Evolutionary conservation across 768 basidiomycete species (phyloP).

Genomic region (Podaxis sp.): DNA sequence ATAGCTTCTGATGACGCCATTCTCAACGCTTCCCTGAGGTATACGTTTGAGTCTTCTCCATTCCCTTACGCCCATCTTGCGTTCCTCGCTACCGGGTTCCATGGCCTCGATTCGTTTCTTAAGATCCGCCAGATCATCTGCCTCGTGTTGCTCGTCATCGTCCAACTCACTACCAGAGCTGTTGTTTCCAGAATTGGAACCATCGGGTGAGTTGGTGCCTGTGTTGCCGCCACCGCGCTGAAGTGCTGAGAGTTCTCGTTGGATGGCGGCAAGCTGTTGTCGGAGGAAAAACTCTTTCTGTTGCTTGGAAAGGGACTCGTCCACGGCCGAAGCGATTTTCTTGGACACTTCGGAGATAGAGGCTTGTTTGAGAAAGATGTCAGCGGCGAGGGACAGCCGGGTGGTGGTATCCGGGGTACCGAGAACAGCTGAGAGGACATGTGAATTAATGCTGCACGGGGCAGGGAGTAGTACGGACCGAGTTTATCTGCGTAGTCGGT

Average conservation of each 20-base stretch:
- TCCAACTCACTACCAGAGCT: conserved; percentile 55
- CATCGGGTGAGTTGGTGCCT: conserved; percentile 8
- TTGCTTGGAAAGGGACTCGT: conserved; percentile 83
- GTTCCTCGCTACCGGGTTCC: conserved; percentile 71
- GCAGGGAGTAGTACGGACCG: conserved; percentile 40
- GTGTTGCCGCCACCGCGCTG: conserved; percentile 30
- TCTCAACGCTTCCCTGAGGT: conserved; percentile 88
- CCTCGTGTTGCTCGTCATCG: conserved; percentile 79
- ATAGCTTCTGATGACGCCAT: conserved; percentile 83
- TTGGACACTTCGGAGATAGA: conserved; percentile 80
- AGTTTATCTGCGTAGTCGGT: conserved; percentile 72
- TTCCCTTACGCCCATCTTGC: conserved; percentile 80
- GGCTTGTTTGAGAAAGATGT: conserved; percentile 71
- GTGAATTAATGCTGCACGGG: neutral
- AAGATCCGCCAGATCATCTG: conserved; percentile 75
- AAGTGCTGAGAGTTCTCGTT: conserved; percentile 68
- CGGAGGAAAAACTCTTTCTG: conserved; percentile 87
- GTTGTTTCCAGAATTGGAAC: conserved; percentile 24
- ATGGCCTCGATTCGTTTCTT: conserved; percentile 74
- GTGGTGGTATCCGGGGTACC: conserved; percentile 57
- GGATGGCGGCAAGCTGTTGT: conserved; percentile 80
- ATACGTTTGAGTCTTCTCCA: conserved; percentile 84
- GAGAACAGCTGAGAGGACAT: conserved; percentile 50
- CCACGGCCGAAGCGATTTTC: conserved; percentile 78
- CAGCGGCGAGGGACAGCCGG: conserved; percentile 65